Conservation (phyloP, 1,139 yeast genomes). For the Candida pseudoviswanathii region DNA sequence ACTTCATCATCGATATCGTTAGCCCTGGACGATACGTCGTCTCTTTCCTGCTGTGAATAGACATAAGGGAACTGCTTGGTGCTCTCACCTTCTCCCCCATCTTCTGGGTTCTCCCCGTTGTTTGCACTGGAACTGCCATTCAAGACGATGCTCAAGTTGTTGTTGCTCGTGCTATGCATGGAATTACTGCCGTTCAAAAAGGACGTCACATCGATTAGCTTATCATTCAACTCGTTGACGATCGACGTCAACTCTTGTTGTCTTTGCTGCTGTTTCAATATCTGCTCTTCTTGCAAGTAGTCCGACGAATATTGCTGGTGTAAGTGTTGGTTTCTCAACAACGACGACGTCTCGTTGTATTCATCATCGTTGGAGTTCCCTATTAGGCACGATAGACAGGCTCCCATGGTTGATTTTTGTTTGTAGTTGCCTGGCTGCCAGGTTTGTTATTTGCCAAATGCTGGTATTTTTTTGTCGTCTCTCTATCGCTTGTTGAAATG, state of each 20-base stretch:
- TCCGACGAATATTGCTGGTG: slow-evolving; percentile 33
- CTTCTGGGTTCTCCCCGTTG: slow-evolving; percentile 3
- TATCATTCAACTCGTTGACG: slow-evolving; percentile 47
- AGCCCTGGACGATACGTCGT: slow-evolving; percentile 22
- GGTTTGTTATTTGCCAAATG: too few species aligned
- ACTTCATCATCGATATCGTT: slow-evolving; percentile 22
- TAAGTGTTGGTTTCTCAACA: slow-evolving; percentile 26
- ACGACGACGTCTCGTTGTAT: slow-evolving; percentile 39
- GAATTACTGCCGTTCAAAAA: slow-evolving; percentile 26
- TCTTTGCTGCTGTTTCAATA: slow-evolving; percentile 44
- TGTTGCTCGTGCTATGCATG: slow-evolving; percentile 16
- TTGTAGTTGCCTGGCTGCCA: background rate
- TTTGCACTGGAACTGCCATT: slow-evolving; percentile 3
- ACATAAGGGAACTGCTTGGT: slow-evolving; percentile 20
- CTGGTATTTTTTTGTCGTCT: background rate
- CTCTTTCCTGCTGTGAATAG: slow-evolving; percentile 23
- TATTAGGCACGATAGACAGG: slow-evolving; percentile 51
- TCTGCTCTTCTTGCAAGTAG: slow-evolving; percentile 41
- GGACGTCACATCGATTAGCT: slow-evolving; percentile 47
- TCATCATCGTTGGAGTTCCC: slow-evolving; percentile 41
- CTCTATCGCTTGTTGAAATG: background rate
- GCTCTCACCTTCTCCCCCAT: background rate
- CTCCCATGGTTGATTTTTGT: slow-evolving; percentile 35
- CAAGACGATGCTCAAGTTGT: slow-evolving; percentile 12
- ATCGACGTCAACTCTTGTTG: slow-evolving; percentile 45